Percentiles rank a stretch among this genome's conserved stretches.
These are phyloP conservation scores for Abelmoschus esculentus DNA, from an alignment of 345 rosid species.

Conservation along the genomic window DNA sequence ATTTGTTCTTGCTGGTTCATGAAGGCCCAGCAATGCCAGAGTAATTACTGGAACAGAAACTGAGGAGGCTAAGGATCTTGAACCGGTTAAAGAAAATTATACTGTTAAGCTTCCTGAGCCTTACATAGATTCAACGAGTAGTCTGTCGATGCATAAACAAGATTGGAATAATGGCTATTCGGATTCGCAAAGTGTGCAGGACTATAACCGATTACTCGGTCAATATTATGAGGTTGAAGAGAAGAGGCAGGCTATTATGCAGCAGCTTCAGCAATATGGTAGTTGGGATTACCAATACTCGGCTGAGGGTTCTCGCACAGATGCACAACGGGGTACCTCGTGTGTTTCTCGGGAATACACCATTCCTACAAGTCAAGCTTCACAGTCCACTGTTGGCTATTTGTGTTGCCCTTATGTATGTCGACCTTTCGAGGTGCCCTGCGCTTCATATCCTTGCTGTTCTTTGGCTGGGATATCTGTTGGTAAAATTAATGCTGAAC, in stretches of 20 bases:
- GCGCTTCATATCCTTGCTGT: slow-evolving; percentile 30
- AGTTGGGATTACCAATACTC: slow-evolving; percentile 28
- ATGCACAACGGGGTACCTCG: slow-evolving; percentile 18
- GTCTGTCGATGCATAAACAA: slow-evolving; percentile 6
- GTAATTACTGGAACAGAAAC: slow-evolving; percentile 10
- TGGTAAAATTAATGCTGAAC: slow-evolving; percentile 8
- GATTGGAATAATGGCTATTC: slow-evolving; percentile 15
- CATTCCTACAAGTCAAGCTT: slow-evolving; percentile 21
- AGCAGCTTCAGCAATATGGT: slow-evolving; percentile 40
- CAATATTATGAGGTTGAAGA: slow-evolving; percentile 60
- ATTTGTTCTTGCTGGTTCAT: neutral
- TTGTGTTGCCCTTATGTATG: slow-evolving; percentile 37
- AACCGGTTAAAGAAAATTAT: slow-evolving; percentile 18
- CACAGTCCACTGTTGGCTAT: slow-evolving; percentile 17
- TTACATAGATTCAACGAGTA: slow-evolving; percentile 17
- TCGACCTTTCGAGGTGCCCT: slow-evolving; percentile 24
- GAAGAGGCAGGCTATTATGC: slow-evolving; percentile 41
- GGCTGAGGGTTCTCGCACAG: slow-evolving; percentile 32
- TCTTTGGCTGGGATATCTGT: slow-evolving; percentile 18
- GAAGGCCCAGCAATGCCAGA: neutral
- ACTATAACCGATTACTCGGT: slow-evolving; percentile 34
- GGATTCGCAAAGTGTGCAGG: slow-evolving; percentile 26
- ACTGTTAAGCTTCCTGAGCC: slow-evolving; percentile 12
- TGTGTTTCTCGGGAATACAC: slow-evolving; percentile 24
- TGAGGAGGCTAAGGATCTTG: slow-evolving; percentile 8